These are phyloP conservation scores for Lipomyces yarrowii DNA, from an alignment of 1,139 yeast species.

Conservation along the genomic window DNA sequence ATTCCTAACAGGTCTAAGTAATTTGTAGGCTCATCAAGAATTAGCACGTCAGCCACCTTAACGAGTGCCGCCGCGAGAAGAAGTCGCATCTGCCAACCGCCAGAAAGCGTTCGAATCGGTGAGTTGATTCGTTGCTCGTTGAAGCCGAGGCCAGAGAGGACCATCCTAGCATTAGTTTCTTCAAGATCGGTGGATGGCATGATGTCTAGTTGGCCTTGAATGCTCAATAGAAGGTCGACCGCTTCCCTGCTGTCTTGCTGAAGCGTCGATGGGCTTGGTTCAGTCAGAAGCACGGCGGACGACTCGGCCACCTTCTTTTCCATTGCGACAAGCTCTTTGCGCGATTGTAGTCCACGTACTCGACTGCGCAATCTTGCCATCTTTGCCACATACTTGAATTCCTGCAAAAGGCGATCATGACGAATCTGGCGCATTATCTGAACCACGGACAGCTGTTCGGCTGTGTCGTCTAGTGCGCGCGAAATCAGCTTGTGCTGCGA, in stretches of 20 bases:
- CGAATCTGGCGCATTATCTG: not conserved
- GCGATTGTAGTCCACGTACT: not conserved
- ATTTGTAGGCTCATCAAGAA: conserved; percentile 3
- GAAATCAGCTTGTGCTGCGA: not conserved
- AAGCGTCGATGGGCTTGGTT: no score
- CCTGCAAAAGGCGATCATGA: not conserved
- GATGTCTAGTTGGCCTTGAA: not conserved
- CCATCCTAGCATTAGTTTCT: not conserved
- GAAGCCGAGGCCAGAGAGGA: not conserved
- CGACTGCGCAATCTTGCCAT: conserved; percentile 3
- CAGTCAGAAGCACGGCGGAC: not conserved
- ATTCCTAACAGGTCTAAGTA: conserved; percentile 2
- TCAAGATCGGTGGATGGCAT: not conserved
- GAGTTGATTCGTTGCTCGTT: not conserved
- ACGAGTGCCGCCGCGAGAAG: not conserved
- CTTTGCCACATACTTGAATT: not conserved
- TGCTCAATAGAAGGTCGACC: not conserved
- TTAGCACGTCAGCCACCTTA: not conserved
- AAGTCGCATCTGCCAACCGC: conserved; percentile 4
- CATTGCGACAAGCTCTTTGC: conserved; percentile 1
- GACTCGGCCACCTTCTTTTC: conserved; percentile 3
- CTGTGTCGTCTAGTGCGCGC: not conserved
- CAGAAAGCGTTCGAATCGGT: not conserved
- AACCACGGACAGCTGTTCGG: not conserved
- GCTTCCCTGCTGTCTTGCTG: not conserved